phyloP scores from a whole-genome alignment of 2,329 filamentous ascomycete genomes.

The Trichoderma sp. region DNA sequence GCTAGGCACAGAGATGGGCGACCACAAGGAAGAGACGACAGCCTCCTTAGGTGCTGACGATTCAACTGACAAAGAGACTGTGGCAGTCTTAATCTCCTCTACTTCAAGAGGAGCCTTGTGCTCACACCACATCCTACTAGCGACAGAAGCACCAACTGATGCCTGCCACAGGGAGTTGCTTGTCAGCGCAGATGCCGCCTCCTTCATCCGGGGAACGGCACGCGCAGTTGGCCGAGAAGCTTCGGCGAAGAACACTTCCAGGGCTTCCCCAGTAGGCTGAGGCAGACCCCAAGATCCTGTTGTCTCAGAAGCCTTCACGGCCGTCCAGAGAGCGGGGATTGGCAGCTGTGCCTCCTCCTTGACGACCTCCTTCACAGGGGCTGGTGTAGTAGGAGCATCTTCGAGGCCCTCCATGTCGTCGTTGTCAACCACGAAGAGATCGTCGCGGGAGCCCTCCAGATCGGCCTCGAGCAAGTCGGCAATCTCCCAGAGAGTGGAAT shows the following conservation, averaged over 20 bases:
- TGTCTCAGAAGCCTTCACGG: background rate
- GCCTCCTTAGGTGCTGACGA: no score
- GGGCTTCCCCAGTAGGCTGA: conserved; percentile 43
- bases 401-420: conserved; percentile 25
- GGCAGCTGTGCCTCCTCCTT: conserved; percentile 1
- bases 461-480: conserved; percentile 59
- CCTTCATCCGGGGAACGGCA: conserved; percentile 22
- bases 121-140: conserved; percentile 1
- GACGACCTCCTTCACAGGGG: background rate
- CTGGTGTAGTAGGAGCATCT: background rate
- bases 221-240: conserved; percentile 18
- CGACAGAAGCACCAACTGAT: background rate
- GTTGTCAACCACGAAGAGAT: conserved; percentile 48
- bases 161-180: conserved; percentile 12
- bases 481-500: conserved; percentile 66
- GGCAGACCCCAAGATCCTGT: conserved; percentile 35
- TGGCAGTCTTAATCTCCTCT: background rate
- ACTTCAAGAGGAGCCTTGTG: background rate
- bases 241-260: conserved; percentile 39
- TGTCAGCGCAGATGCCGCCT: conserved; percentile 7
- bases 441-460: conserved; percentile 55
- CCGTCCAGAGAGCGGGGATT: conserved; percentile 18
- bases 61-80: background rate
- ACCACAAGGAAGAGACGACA: background rate
- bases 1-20: background rate